Evolutionary conservation across 2,329 filamentous ascomycete species (phyloP).

Genomic region (Cadophora luteo-olivacea): DNA sequence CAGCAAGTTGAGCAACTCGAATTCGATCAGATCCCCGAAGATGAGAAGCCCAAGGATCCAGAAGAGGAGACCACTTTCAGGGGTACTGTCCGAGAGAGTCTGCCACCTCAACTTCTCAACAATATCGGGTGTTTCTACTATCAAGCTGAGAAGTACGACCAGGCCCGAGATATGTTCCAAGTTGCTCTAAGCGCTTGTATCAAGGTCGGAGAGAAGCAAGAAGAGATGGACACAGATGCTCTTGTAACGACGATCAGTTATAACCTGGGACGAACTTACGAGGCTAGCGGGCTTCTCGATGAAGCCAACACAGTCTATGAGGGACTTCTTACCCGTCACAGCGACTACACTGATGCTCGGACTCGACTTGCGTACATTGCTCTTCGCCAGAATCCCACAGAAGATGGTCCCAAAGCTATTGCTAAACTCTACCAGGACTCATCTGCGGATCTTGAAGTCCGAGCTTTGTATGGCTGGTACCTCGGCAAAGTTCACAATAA

Average conservation of each 20-base stretch:
- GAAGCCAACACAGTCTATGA: constrained; percentile 91
- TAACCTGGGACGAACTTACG: constrained; percentile 93
- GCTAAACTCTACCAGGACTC: constrained; percentile 86
- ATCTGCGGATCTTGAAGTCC: constrained; percentile 86
- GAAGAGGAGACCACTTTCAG: constrained; percentile 67
- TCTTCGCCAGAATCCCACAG: constrained; percentile 78
- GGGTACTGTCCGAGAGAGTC: constrained; percentile 71
- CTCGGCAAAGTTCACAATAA: constrained; percentile 80
- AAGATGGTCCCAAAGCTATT: constrained; percentile 86
- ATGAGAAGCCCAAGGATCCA: constrained; percentile 66
- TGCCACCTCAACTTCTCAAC: constrained; percentile 92
- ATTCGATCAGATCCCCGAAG: constrained; percentile 75
- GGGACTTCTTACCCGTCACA: constrained; percentile 81
- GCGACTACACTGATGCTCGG: constrained; percentile 90
- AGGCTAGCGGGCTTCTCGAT: constrained; percentile 79
- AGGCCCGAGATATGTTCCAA: constrained; percentile 88
- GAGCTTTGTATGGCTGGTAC: constrained; percentile 95
- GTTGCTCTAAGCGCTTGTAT: constrained; percentile 89
- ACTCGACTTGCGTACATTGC: constrained; percentile 91
- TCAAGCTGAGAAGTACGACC: constrained; percentile 80
- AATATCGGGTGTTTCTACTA: constrained; percentile 98
- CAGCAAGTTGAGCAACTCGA: constrained; percentile 93
- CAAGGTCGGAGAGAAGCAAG: constrained; percentile 77
- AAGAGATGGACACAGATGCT: constrained; percentile 83
- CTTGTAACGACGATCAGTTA: constrained; percentile 96